Base-by-base conservation (phyloP, 1,284 basidiomycete genomes). In the Coniferiporia sulphurascens region DNA sequence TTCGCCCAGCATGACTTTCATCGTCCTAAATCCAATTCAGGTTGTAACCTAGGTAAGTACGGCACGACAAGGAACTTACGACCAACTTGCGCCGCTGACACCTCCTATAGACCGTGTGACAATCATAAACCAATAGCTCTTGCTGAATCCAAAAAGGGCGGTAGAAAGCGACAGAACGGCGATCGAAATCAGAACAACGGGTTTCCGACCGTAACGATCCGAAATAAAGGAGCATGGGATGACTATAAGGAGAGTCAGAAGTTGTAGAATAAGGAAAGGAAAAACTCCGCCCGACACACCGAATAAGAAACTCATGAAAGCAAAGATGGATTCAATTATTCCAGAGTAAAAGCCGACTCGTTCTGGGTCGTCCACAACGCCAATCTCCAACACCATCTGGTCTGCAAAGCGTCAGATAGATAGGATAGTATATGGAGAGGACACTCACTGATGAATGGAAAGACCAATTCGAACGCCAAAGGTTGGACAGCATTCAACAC, bases 311-410 rank as follows among this genome's bases (percentile, higher is more conserved):
- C 63, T 62, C 56, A 59, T 64, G 38, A 61, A 38, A 4, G 63
- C 58, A 50, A 60, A 66, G 32, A 64, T 56, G 10, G 64, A 64
- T 44, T 65, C 65, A 17, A 66, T 61, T 17, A 66, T 38, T 17
- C 66, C 66, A 17, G 64, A 63, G 53, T 66, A 67, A 51, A 61
- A 67, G 17, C 66, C 66, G 12, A 66, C 66, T n/a, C 54, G 46
- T 52, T 65, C 60, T 6, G 65, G 66, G 57, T 67, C 62, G n/a
- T 59, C 58, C 12, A 65, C 64, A 5, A 67, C 61, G n/a, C 66
- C 66, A 46, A 63, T 64, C 15, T 67, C 66, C 13, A 67, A 43
- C n/a, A 67, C 58, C 63, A 67, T 66, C 55, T 65, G 63, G 46
- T 65, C 63, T 58, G 46, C n/a, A 21, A 32, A 17, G 19, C 19